phyloP scores from a whole-genome alignment of 441 rosid species.

The Croton laevigatus region DNA sequence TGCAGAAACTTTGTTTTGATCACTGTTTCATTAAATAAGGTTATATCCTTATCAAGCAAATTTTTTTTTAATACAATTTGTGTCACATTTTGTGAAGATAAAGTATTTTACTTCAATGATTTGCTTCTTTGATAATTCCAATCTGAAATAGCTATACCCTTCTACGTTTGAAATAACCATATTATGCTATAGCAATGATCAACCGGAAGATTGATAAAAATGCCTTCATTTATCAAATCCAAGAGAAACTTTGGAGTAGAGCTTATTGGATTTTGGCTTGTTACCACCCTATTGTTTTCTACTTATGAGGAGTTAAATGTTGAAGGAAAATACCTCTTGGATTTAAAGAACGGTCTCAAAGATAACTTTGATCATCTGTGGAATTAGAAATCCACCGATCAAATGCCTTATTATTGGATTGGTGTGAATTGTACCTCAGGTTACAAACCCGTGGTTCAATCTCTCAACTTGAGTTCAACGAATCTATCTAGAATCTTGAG shows the following conservation, averaged over 20 bases:
- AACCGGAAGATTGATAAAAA: conserved; percentile 23
- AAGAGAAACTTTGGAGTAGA: conserved; percentile 33
- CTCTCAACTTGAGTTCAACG: conserved; percentile 69
- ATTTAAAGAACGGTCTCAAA: conserved; percentile 56
- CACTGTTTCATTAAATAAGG: not conserved
- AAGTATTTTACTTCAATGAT: conserved; percentile 5
- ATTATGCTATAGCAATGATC: conserved; percentile 18
- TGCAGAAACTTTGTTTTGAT: not conserved
- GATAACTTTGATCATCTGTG: conserved; percentile 52
- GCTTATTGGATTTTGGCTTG: conserved; percentile 30
- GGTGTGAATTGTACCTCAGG: conserved; percentile 79
- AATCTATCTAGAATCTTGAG: conserved; percentile 75
- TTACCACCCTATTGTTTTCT: conserved; percentile 38
- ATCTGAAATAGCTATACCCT: conserved; percentile 13
- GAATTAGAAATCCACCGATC: conserved; percentile 66
- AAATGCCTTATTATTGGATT: conserved; percentile 75
- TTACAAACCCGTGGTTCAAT: conserved; percentile 46
- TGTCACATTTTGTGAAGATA: not conserved
- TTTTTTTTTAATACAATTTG: not conserved
- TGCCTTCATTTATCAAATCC: conserved; percentile 28
- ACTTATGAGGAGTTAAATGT: conserved; percentile 56
- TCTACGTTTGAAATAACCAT: conserved; percentile 29
- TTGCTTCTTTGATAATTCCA: conserved; percentile 19
- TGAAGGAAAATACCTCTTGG: conserved; percentile 67
- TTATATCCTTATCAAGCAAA: not conserved